Evolutionary conservation across 2,329 filamentous ascomycete species (phyloP).

Genomic region (Xylariaceae sp.): DNA sequence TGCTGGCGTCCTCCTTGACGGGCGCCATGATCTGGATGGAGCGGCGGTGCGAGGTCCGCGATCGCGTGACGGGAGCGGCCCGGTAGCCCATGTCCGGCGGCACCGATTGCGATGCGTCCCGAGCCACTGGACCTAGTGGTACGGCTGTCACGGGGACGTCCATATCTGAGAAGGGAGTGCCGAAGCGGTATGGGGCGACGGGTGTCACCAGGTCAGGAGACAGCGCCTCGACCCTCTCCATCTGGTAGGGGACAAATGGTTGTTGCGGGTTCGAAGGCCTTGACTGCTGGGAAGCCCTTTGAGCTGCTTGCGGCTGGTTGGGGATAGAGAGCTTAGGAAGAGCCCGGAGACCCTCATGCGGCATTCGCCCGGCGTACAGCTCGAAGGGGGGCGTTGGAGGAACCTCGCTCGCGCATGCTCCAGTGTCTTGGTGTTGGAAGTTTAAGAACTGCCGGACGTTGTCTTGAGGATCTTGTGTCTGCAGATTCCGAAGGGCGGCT

Average conservation of each 20-base stretch:
- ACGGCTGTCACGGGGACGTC: slow-evolving; percentile 83
- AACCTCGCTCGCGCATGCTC: slow-evolving; percentile 56
- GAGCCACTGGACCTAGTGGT: slow-evolving; percentile 72
- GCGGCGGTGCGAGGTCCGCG: slow-evolving; percentile 68
- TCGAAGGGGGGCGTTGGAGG: slow-evolving; percentile 74
- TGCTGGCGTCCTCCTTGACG: slow-evolving; percentile 66
- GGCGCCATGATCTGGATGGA: slow-evolving; percentile 72
- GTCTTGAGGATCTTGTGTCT: slow-evolving; percentile 82
- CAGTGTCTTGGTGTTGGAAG: slow-evolving; percentile 69
- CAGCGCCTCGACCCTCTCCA: slow-evolving; percentile 56
- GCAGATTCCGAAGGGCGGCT: slow-evolving; percentile 71
- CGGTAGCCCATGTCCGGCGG: slow-evolving; percentile 91
- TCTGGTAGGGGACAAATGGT: slow-evolving; percentile 56
- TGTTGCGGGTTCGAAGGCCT: slow-evolving; percentile 35
- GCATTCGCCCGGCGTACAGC: slow-evolving; percentile 57
- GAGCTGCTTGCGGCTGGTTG: slow-evolving; percentile 38
- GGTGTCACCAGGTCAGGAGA: slow-evolving; percentile 65
- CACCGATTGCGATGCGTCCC: slow-evolving; percentile 86
- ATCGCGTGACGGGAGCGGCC: slow-evolving; percentile 40
- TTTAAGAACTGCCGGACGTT: slow-evolving; percentile 90
- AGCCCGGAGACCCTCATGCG: slow-evolving; percentile 61
- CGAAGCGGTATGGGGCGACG: slow-evolving; percentile 72
- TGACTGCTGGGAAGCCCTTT: slow-evolving; percentile 32
- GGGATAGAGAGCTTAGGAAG: slow-evolving; percentile 70
- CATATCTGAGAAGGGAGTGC: slow-evolving; percentile 89